phyloP scores from a whole-genome alignment of 2,329 filamentous ascomycete genomes.

The Teratosphaeria gauchensis region DNA sequence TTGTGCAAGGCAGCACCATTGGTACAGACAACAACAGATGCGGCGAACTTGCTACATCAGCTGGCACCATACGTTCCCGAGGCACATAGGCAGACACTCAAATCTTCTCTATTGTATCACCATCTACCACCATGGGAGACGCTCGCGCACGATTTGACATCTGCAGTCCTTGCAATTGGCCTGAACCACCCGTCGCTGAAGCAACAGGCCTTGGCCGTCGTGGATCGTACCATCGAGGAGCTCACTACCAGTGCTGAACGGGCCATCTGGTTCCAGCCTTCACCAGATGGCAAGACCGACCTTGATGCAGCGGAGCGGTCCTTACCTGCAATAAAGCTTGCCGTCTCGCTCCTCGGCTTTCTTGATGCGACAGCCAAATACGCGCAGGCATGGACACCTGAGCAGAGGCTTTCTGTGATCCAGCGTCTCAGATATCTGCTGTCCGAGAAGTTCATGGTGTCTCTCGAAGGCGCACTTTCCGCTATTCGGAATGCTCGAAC shows the following conservation, averaged over 20 bases:
- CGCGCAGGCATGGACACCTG: constrained; percentile 68
- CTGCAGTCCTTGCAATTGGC: constrained; percentile 72
- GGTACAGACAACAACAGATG: constrained; percentile 60
- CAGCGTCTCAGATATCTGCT: constrained; percentile 62
- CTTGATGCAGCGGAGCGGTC: constrained; percentile 15
- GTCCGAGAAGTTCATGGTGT: constrained; percentile 74
- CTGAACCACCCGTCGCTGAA: constrained; percentile 61
- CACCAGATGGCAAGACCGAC: constrained; percentile 12
- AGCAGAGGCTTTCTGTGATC: constrained; percentile 64
- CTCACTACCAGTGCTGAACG: constrained; percentile 54
- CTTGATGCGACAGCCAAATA: constrained; percentile 71
- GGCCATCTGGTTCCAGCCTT: constrained; percentile 29
- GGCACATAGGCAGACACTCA: constrained; percentile 68
- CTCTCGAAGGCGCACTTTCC: constrained; percentile 81
- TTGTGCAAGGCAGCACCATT: constrained; percentile 81
- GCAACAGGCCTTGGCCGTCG: constrained; percentile 53
- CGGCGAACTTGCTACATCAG: constrained; percentile 68
- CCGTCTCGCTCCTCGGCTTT: constrained; percentile 82
- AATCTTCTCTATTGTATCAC: constrained; percentile 71
- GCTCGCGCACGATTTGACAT: constrained; percentile 67
- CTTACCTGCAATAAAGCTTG: constrained; percentile 51
- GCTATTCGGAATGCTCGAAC: constrained; percentile 72
- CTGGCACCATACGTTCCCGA: constrained; percentile 78
- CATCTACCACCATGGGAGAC: constrained; percentile 80
- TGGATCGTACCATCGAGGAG: constrained; percentile 63